phyloP scores from a whole-genome alignment of 2,329 filamentous ascomycete genomes.

The Fusarium transvaalense region DNA sequence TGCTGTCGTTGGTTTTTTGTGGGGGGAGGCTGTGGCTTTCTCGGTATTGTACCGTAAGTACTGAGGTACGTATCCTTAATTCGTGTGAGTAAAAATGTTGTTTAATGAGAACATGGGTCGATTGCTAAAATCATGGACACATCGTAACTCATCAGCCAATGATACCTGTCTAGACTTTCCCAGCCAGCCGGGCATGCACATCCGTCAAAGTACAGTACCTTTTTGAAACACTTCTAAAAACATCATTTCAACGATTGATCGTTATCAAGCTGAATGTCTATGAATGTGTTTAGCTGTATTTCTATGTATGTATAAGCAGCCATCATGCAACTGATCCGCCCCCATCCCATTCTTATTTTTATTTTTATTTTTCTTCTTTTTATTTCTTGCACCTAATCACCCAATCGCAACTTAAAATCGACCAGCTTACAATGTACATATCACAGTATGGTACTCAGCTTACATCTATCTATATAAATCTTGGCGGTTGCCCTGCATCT shows the following conservation, averaged over 20 bases:
- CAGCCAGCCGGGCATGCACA: neutral
- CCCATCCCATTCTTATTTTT: neutral
- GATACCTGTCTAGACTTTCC: neutral
- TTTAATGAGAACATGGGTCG: constrained; percentile 39
- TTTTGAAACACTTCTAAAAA: neutral
- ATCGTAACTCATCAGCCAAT: constrained; percentile 24
- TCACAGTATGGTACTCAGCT: constrained; percentile 7
- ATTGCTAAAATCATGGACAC: constrained; percentile 41
- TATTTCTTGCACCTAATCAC: neutral
- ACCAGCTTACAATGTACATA: neutral
- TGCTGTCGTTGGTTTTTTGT: constrained; percentile 27
- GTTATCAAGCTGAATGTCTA: neutral
- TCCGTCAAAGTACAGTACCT: neutral
- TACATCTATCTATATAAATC: constrained; percentile 11
- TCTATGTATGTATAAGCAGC: neutral
- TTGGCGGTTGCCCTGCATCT: constrained; percentile 28
- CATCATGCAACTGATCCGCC: neutral
- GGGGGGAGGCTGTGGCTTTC: constrained; percentile 30
- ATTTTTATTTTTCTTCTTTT: neutral
- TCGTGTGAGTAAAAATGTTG: constrained; percentile 43
- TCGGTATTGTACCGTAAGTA: neutral
- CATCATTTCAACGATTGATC: constrained; percentile 4
- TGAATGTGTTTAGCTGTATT: neutral
- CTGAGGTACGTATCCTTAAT: constrained; percentile 26
- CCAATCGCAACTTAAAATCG: neutral